Percentiles rank a stretch among this genome's conserved stretches.
phyloP scores from a whole-genome alignment of 2,329 filamentous ascomycete genomes.

The Penicillium italicum region DNA sequence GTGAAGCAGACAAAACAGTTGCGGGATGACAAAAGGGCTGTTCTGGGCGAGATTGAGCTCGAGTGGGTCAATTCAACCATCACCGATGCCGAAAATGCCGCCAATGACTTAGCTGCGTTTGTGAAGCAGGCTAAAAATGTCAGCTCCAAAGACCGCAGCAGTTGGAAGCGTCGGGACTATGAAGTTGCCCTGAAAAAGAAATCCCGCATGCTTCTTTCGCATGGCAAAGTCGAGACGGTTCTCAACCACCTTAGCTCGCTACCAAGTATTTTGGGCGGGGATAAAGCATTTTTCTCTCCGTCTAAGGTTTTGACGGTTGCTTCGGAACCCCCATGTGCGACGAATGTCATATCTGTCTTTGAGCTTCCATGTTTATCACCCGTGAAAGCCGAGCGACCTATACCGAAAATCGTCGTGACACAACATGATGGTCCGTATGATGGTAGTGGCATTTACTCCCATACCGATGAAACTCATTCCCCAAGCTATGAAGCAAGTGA shows the following conservation, averaged over 20 bases:
- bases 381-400: not conserved
- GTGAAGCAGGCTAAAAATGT: conserved; percentile 19
- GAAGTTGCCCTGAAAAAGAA: conserved; percentile 15
- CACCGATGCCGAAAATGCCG: conserved; percentile 34
- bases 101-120: conserved; percentile 28
- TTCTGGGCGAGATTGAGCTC: conserved; percentile 21
- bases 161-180: conserved; percentile 20
- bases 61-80: conserved; percentile 28
- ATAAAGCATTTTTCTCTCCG: not conserved
- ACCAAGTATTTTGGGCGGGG: not conserved
- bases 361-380: not conserved
- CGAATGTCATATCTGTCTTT: not conserved
- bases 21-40: conserved; percentile 2
- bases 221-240: conserved; percentile 20
- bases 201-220: conserved; percentile 14
- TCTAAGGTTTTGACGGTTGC: not conserved
- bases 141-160: conserved; percentile 12
- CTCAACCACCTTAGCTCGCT: conserved; percentile 14
- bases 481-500: not conserved
- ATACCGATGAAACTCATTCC: not conserved
- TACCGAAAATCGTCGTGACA: conserved; percentile 6
- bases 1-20: conserved; percentile 8
- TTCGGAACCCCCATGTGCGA: not conserved
- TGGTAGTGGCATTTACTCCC: not conserved
- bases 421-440: not conserved